phyloP scores from a whole-genome alignment of 2,329 filamentous ascomycete species.

The Epichloe brachyelytri region DNA sequence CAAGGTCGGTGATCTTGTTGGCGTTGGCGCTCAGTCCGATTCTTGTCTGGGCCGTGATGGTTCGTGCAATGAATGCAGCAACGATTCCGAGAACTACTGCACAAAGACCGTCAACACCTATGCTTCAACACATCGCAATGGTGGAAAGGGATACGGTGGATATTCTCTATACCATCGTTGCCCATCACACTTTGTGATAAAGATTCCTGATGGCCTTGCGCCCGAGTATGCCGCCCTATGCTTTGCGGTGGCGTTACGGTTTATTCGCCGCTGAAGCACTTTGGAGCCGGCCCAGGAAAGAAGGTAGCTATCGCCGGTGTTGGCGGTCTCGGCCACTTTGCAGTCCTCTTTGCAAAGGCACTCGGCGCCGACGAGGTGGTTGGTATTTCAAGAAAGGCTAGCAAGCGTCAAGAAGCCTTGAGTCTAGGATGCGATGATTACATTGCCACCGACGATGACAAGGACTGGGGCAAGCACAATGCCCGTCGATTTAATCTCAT shows the following conservation, averaged over 20 bases:
- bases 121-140: conserved; percentile 21
- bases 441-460: conserved; percentile 31
- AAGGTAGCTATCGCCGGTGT: conserved; percentile 53
- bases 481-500: conserved; percentile 42
- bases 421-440: conserved; percentile 44
- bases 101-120: conserved; percentile 37
- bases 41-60: conserved; percentile 34
- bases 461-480: conserved; percentile 41
- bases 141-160: conserved; percentile 35
- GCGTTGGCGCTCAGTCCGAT: conserved; percentile 46
- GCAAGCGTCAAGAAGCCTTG: conserved; percentile 41
- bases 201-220: conserved; percentile 29
- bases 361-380: conserved; percentile 49
- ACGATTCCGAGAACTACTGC: conserved; percentile 31
- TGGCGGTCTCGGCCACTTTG: conserved; percentile 58
- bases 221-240: conserved; percentile 41
- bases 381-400: conserved; percentile 40
- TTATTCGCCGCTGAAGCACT: conserved; percentile 47
- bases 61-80: conserved; percentile 28
- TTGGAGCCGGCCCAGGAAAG: conserved; percentile 54
- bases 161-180: conserved; percentile 22
- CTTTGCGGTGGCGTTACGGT: conserved; percentile 59
- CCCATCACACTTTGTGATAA: conserved; percentile 34
- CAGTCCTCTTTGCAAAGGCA: conserved; percentile 54
- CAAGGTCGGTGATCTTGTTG: conserved; percentile 49